Percentiles rank a stretch among this genome's conserved stretches.
Conservation (phyloP, 495 filamentous ascomycete species). For the Zalerion maritima region DNA sequence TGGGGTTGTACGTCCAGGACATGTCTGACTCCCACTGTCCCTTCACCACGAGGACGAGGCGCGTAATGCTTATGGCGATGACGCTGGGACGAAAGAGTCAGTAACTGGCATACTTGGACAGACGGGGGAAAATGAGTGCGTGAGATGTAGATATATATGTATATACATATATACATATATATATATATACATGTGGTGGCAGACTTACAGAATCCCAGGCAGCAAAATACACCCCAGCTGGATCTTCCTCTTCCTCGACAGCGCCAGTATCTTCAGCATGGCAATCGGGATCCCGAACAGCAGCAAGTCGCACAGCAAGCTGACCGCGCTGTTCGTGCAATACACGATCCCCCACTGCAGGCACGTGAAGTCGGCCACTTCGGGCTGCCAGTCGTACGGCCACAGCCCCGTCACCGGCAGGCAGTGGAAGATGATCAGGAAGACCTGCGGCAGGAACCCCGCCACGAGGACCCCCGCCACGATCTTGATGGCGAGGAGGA, state of each 20-base stretch:
- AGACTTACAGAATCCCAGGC: slow-evolving; percentile 28
- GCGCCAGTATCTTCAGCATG: slow-evolving; percentile 24
- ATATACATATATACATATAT: too few relatives aligned
- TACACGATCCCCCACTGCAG: slow-evolving; percentile 30
- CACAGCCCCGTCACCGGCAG: slow-evolving; percentile 27
- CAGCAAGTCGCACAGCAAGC: slow-evolving; percentile 27
- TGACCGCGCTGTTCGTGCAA: slow-evolving; percentile 27
- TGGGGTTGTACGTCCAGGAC: slow-evolving; percentile 31
- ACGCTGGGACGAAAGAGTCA: slow-evolving; percentile 17
- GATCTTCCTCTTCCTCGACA: slow-evolving; percentile 21
- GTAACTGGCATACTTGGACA: background rate
- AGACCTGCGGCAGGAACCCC: slow-evolving; percentile 27
- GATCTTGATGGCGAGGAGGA: slow-evolving; percentile 20
- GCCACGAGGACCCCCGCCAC: slow-evolving; percentile 20
- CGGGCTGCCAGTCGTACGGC: slow-evolving; percentile 28
- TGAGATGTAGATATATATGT: too few relatives aligned
- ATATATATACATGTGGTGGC: background rate
- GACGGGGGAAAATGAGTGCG: background rate
- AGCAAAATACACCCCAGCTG: slow-evolving; percentile 27
- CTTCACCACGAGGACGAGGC: slow-evolving; percentile 26
- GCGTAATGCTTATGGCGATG: slow-evolving; percentile 26
- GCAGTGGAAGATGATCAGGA: slow-evolving; percentile 32
- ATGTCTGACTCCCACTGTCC: slow-evolving; percentile 26
- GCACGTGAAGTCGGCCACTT: slow-evolving; percentile 19
- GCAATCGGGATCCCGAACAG: slow-evolving; percentile 29